Evolutionary conservation across 352 stramenopile species (phyloP).

Genomic region (Plasmopara muralis): DNA sequence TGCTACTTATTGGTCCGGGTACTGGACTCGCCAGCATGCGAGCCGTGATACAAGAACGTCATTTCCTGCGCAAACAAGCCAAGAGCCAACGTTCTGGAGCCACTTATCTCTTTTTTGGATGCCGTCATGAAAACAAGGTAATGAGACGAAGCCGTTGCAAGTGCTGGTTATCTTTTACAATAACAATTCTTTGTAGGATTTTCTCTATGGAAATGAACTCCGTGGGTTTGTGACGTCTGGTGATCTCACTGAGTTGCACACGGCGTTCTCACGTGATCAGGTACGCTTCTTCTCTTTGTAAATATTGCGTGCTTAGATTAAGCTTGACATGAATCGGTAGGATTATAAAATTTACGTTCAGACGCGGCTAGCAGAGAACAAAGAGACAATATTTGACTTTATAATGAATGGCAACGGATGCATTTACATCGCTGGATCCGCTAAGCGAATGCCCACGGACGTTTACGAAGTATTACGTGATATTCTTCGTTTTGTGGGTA

Average conservation of each 20-base stretch:
- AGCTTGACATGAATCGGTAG: constrained; percentile 11
- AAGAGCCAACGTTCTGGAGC: constrained; percentile 11
- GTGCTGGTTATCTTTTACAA: neutral
- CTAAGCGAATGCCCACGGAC: constrained; percentile 89
- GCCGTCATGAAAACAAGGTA: constrained; percentile 72
- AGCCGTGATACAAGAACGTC: constrained; percentile 80
- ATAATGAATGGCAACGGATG: constrained; percentile 55
- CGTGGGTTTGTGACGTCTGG: constrained; percentile 34
- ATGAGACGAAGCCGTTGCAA: neutral
- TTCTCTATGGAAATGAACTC: constrained; percentile 83
- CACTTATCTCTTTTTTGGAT: constrained; percentile 85
- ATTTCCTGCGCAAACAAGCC: constrained; percentile 35
- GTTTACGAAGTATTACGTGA: constrained; percentile 86
- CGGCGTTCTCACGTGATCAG: constrained; percentile 88
- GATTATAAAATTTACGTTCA: constrained; percentile 90
- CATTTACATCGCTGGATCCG: constrained; percentile 84
- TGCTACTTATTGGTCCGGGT: constrained; percentile 88
- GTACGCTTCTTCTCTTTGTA: constrained; percentile 15
- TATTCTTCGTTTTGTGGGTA: constrained; percentile 70
- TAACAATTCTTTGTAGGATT: constrained; percentile 51
- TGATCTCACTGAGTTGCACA: constrained; percentile 66
- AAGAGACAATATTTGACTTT: constrained; percentile 59
- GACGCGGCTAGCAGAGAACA: constrained; percentile 77
- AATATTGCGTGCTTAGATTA: neutral
- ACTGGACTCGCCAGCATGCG: constrained; percentile 89